Evolutionary conservation across 805 yeast species (phyloP).

Genomic region (Aciculoconidium aculeatum): DNA sequence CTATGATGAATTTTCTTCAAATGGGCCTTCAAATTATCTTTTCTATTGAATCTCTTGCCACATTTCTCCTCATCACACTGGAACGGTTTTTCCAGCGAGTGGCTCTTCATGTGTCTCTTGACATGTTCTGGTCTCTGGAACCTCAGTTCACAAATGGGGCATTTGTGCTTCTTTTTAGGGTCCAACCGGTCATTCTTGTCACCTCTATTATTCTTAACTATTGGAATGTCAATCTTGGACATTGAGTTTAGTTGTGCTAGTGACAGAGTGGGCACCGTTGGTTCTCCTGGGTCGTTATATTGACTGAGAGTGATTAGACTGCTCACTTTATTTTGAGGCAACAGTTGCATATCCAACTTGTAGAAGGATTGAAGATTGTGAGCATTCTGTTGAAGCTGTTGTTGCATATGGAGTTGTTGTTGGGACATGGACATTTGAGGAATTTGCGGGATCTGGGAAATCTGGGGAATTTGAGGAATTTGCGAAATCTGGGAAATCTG

Average conservation of each 20-base stretch:
- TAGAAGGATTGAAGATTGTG: constrained; percentile 1
- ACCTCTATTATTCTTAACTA: constrained; percentile 11
- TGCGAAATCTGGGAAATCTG: background rate
- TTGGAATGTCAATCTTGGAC: constrained; percentile 11
- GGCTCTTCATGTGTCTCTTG: constrained; percentile 55
- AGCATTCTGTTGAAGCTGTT: no score
- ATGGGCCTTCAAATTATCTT: constrained; percentile 57
- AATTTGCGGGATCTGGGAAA: no score
- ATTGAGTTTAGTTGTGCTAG: constrained; percentile 8
- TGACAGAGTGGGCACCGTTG: constrained; percentile 9
- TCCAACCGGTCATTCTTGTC: constrained; percentile 30
- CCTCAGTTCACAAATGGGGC: constrained; percentile 57
- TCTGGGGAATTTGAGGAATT: background rate
- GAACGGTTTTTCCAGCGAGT: constrained; percentile 53
- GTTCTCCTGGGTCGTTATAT: constrained; percentile 2
- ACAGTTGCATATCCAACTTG: constrained; percentile 4
- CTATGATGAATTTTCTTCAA: constrained; percentile 53
- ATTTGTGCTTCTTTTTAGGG: constrained; percentile 54
- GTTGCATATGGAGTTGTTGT: no score
- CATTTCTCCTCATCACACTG: constrained; percentile 47
- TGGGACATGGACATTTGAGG: no score
- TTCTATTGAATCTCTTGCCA: constrained; percentile 52
- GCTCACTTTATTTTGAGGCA: background rate
- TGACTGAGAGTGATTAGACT: constrained; percentile 1
- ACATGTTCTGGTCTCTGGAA: constrained; percentile 74